A percentile compares a stretch with the other conserved stretches of the same genome.
Conservation (phyloP, 2,329 filamentous ascomycete species). For the Coleophoma crateriformis region DNA sequence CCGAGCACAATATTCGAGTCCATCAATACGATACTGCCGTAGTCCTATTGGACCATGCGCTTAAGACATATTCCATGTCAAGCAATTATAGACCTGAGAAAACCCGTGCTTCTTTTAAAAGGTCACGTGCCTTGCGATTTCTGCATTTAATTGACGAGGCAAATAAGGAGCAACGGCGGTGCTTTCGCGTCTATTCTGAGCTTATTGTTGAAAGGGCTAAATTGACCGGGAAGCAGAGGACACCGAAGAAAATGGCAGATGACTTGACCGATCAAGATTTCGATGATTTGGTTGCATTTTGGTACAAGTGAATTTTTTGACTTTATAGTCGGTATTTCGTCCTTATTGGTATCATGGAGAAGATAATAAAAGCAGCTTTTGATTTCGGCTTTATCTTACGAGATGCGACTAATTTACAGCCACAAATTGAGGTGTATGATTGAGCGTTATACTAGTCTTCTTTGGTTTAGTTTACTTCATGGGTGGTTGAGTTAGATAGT, state of each 20-base stretch:
- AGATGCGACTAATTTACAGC: no score
- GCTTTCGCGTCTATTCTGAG: neutral
- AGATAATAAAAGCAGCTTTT: no score
- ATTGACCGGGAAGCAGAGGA: neutral
- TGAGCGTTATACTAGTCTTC: no score
- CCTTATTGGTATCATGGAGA: no score
- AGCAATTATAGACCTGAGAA: neutral
- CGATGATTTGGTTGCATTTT: conserved; percentile 2
- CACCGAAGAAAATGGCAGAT: neutral
- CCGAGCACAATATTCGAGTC: conserved; percentile 16
- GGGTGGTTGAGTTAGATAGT: no score
- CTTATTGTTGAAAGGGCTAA: neutral
- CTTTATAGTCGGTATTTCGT: no score
- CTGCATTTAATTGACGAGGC: no score
- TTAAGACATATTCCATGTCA: neutral
- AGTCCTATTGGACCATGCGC: neutral
- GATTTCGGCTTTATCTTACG: no score
- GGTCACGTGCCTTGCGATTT: no score
- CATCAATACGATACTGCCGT: conserved; percentile 2
- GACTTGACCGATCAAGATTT: conserved; percentile 1
- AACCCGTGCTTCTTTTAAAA: neutral
- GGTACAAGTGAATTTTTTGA: neutral
- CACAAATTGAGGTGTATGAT: no score
- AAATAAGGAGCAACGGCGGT: no score
- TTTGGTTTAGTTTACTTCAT: no score